Percentiles rank a stretch among this genome's conserved stretches.
These are phyloP conservation scores for Aspergillus carbonarius DNA, from an alignment of 2,329 filamentous ascomycete species.

Conservation along the genomic window DNA sequence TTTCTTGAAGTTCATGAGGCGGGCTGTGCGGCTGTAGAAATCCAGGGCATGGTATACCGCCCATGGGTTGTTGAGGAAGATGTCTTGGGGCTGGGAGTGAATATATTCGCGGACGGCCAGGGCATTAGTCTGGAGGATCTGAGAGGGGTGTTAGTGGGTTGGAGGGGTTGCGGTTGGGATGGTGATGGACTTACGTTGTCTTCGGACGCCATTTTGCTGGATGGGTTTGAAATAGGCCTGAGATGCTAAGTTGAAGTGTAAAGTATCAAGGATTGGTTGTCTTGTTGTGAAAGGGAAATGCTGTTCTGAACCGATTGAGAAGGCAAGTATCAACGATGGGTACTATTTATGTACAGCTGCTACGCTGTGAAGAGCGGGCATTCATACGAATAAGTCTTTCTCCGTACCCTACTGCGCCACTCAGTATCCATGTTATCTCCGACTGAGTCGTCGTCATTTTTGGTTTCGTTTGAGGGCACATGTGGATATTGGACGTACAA, in stretches of 20 bases:
- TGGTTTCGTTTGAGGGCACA: background rate
- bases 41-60: slow-evolving; percentile 33
- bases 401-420: background rate
- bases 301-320: no score
- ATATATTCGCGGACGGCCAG: slow-evolving; percentile 20
- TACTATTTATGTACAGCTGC: no score
- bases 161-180: background rate
- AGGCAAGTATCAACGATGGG: no score
- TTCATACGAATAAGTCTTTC: background rate
- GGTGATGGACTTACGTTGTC: background rate
- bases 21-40: slow-evolving; percentile 28
- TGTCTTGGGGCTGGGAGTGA: slow-evolving; percentile 17
- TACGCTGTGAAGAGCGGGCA: no score
- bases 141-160: background rate
- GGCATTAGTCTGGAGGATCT: slow-evolving; percentile 10
- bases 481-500: background rate
- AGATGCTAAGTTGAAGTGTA: background rate
- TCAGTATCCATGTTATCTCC: background rate
- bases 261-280: background rate
- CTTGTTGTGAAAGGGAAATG: no score
- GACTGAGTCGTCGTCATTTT: background rate
- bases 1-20: slow-evolving; percentile 35
- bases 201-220: background rate
- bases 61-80: slow-evolving; percentile 27
- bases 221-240: background rate